Evolutionary conservation across 495 filamentous ascomycete genomes (phyloP), one percentile per base, ranked within the genome.

Genomic region (Tuber calosporum): DNA sequence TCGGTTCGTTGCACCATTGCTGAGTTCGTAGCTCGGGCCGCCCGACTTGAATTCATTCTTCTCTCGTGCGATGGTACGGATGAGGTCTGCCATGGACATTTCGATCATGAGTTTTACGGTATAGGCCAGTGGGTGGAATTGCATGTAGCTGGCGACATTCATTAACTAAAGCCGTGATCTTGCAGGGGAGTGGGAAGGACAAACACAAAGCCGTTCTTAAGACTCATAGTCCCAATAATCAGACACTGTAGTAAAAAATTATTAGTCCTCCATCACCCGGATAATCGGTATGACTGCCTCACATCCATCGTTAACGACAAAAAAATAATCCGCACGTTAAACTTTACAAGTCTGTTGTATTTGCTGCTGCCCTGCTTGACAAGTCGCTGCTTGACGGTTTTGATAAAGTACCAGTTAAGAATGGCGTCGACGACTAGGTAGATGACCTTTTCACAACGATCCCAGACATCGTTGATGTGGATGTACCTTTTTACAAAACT

Each of bases 51-150:
- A 68, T 2, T 75, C 73, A 38, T 79, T 79, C 68, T 80, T 80
- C 62, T 80, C 71, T 20, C 62, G 67, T 4, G 78, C 74, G 19
- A 80, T 69, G 45, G 76, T 80, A 7, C 78, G 74, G 69, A 87
- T 86, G 41, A 87, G 82, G 22, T 79, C 77, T 1, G 86, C 85
- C 86, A 87, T 87, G 30, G 83, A 83, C 82, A 87, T 84, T 71
- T 87, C 86, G 79, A 87, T 86, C 71, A 86, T 85, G 48, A 87
- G 83, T 70, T 87, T 87, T 36, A 87, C 85, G 37, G 84, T 85
- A 74, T 87, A 87, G 7, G 85, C 83, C 11, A 87, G 79, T 4
- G 86, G 86, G 53, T 86, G 85, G 77, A 87, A 86, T 82, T 87
- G 85, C 71, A 87, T 80, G 79, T 86, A 87, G n/a, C 76, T 78